phyloP scores from a whole-genome alignment of 2,329 filamentous ascomycete species.

The Scedosporium dehoogii region DNA sequence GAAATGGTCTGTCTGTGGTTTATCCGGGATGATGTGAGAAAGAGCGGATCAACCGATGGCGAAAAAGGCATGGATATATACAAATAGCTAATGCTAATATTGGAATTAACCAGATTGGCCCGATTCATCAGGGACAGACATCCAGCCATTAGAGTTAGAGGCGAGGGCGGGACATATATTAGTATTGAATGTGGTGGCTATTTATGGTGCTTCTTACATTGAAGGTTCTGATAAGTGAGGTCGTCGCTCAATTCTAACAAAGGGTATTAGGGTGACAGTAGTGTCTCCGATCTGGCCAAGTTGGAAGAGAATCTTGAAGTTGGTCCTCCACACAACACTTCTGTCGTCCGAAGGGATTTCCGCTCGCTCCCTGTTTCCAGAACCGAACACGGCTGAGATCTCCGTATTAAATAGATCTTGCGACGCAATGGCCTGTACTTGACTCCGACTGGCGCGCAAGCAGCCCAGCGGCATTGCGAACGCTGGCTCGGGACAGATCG shows the following conservation, averaged over 20 bases:
- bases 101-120: not conserved
- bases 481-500: not conserved
- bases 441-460: not conserved
- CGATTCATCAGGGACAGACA: not conserved
- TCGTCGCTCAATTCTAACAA: too few relatives aligned
- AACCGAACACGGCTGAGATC: not conserved
- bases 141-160: not conserved
- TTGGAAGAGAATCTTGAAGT: too few relatives aligned
- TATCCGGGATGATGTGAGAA: too few relatives aligned
- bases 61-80: not conserved
- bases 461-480: not conserved
- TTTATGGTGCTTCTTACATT: too few relatives aligned
- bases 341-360: too few relatives aligned
- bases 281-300: too few relatives aligned
- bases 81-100: not conserved
- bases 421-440: not conserved
- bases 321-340: too few relatives aligned
- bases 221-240: too few relatives aligned
- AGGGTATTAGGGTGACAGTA: too few relatives aligned
- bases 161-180: not conserved
- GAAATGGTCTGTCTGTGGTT: too few relatives aligned
- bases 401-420: not conserved
- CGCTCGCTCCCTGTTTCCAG: too few relatives aligned
- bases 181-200: not conserved
- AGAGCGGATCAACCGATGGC: too few relatives aligned